phyloP scores from a whole-genome alignment of 208 protist genomes.

The Leishmania tropica region DNA sequence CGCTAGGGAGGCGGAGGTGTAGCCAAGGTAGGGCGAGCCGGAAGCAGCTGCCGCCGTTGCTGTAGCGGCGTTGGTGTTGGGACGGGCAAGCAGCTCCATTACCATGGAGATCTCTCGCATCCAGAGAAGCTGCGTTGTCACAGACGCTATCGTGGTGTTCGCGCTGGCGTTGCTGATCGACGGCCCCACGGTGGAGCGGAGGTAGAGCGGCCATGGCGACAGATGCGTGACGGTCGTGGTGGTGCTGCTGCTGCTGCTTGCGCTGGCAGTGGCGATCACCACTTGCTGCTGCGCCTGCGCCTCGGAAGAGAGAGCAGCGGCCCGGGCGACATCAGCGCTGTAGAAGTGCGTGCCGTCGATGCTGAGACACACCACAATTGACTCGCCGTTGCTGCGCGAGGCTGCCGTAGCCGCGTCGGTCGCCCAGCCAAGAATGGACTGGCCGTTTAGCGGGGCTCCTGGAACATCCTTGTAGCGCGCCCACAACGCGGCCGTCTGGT shows the following conservation, averaged over 20 bases:
- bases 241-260: neutral
- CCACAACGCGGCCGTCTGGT: constrained; percentile 34
- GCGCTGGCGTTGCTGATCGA: neutral
- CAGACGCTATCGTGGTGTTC: neutral
- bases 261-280: neutral
- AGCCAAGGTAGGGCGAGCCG: constrained; percentile 13
- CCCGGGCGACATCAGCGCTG: constrained; percentile 50
- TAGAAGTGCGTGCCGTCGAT: constrained; percentile 69
- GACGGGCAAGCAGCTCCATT: constrained; percentile 31
- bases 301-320: neutral
- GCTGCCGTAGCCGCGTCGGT: constrained; percentile 22
- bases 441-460: constrained; percentile 22
- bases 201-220: constrained; percentile 24
- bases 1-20: constrained; percentile 20
- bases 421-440: constrained; percentile 18
- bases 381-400: constrained; percentile 33
- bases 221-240: neutral
- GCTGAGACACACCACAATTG: constrained; percentile 56
- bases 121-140: constrained; percentile 13
- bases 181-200: constrained; percentile 1
- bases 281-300: neutral
- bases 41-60: neutral
- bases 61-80: neutral
- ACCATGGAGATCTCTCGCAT: constrained; percentile 32
- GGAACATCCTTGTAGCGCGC: neutral